phyloP scores from a whole-genome alignment of 169 alveolate species.

The Neospora caninum region DNA sequence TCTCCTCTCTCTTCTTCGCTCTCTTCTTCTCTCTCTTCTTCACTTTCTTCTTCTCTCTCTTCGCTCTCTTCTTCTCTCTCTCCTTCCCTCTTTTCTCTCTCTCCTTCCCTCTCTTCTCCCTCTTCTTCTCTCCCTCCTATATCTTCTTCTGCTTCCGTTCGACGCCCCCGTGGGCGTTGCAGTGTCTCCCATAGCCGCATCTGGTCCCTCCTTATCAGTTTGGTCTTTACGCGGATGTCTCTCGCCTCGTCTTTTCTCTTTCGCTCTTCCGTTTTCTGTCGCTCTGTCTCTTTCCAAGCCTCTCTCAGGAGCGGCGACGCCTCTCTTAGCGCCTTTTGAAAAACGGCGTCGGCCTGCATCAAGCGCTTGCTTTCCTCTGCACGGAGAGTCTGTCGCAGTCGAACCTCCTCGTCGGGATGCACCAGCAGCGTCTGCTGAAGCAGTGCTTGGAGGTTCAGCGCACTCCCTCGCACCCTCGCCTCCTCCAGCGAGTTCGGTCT shows the following conservation, averaged over 20 bases:
- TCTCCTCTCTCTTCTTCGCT: background rate
- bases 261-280: background rate
- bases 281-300: background rate
- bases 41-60: no score
- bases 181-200: background rate
- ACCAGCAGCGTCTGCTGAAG: slow-evolving; percentile 22
- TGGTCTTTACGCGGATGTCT: background rate
- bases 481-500: background rate
- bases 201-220: background rate
- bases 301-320: background rate
- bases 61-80: background rate
- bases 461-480: background rate
- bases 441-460: background rate
- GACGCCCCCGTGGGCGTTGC: background rate
- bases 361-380: background rate
- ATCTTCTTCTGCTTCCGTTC: background rate
- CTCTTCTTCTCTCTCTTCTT: no score
- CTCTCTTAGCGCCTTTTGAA: background rate
- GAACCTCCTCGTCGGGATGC: background rate
- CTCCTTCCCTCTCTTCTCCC: background rate
- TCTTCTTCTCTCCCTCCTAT: background rate
- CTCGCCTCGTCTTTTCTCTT: background rate
- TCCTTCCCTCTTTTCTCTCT: background rate
- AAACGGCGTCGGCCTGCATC: background rate
- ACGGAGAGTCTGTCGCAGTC: background rate